Conservation (phyloP, 495 filamentous ascomycete species). For the Jackrogersella minutella region DNA sequence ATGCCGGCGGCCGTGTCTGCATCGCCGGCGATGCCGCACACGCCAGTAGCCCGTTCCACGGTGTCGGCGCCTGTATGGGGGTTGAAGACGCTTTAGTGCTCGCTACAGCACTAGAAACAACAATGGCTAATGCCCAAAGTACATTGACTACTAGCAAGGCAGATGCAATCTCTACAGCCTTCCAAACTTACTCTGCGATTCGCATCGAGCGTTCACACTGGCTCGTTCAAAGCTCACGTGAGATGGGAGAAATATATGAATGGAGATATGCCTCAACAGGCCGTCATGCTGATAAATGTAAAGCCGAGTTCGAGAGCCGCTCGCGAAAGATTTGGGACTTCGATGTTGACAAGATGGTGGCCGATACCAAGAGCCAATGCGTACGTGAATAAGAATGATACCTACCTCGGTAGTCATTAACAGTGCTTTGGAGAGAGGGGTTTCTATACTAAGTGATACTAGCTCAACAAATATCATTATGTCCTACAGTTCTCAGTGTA, state of each 20-base stretch:
- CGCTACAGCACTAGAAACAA: neutral
- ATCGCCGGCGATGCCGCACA: neutral
- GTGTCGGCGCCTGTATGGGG: neutral
- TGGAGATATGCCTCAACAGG: neutral
- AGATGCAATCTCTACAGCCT: neutral
- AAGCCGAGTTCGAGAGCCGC: neutral
- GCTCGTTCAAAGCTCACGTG: neutral
- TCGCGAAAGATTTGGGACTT: neutral
- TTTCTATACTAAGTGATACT: no score
- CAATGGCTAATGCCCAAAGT: neutral
- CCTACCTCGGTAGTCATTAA: no score
- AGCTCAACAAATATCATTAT: no score
- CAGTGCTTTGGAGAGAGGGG: no score
- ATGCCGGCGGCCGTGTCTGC: neutral
- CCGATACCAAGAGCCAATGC: neutral
- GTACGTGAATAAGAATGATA: no score
- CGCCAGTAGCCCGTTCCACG: neutral
- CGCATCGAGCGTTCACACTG: neutral
- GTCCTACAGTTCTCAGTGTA: no score
- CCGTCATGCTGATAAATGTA: neutral
- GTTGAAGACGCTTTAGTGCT: neutral
- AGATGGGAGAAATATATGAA: neutral
- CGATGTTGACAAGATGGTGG: neutral
- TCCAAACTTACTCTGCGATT: neutral
- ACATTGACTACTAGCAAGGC: neutral